phyloP scores from a whole-genome alignment of 495 filamentous ascomycete species.

The Aspergillus bridgeri region DNA sequence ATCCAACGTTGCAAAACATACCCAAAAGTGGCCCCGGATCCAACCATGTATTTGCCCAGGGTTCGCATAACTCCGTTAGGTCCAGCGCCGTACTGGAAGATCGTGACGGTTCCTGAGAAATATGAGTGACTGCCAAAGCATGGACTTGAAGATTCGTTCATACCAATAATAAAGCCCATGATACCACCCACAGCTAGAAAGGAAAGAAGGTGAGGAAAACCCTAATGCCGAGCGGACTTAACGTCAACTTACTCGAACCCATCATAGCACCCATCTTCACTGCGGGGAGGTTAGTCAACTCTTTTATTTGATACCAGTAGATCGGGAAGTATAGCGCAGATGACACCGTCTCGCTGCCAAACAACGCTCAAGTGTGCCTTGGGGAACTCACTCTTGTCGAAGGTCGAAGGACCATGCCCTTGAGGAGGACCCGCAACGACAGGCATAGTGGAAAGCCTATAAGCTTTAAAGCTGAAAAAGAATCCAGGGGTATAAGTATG shows the following conservation, averaged over 20 bases:
- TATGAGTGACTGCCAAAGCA: constrained; percentile 9
- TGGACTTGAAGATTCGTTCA: constrained; percentile 3
- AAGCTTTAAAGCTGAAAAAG: constrained; percentile 3
- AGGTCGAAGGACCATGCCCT: constrained; percentile 68
- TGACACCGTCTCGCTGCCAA: background rate
- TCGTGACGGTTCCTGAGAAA: constrained; percentile 75
- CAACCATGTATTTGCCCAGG: constrained; percentile 94
- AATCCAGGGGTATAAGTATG: background rate
- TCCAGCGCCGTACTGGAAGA: constrained; percentile 89
- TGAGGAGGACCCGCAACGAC: constrained; percentile 58
- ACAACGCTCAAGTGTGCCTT: background rate
- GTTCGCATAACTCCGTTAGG: constrained; percentile 91
- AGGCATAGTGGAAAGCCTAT: constrained; percentile 52
- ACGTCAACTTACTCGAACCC: constrained; percentile 84
- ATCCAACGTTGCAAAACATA: constrained; percentile 40
- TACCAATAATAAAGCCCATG: constrained; percentile 98
- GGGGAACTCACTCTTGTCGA: constrained; percentile 79
- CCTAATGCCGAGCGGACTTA: background rate
- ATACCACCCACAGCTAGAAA: constrained; percentile 83
- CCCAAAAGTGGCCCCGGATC: constrained; percentile 97
- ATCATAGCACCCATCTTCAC: constrained; percentile 98
- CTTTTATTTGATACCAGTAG: background rate
- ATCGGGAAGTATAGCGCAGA: too few relatives aligned
- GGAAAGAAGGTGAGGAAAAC: constrained; percentile 9
- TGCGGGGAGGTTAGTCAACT: constrained; percentile 38